Percentiles rank a stretch among this genome's conserved stretches.
Evolutionary conservation across 306 rosid genomes (phyloP).

Genomic region (Rubus parviflorus): DNA sequence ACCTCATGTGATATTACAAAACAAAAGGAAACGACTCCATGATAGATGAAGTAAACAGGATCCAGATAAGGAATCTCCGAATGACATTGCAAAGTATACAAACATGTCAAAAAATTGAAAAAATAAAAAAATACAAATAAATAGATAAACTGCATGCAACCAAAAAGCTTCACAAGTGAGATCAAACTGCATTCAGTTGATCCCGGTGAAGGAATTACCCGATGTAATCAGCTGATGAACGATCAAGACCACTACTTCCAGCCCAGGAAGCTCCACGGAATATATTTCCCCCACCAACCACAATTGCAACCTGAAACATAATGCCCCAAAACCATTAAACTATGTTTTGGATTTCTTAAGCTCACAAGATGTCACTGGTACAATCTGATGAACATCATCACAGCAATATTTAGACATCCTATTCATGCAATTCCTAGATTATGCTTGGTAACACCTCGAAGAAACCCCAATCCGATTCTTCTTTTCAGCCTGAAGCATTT

Average conservation of each 20-base stretch:
- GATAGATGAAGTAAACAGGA: neutral
- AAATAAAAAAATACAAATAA: neutral
- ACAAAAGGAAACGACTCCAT: neutral
- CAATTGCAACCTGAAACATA: constrained; percentile 85
- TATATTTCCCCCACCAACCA: constrained; percentile 96
- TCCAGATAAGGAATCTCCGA: neutral
- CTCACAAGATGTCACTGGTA: neutral
- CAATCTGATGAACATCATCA: neutral
- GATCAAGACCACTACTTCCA: constrained; percentile 89
- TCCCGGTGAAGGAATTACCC: constrained; percentile 53
- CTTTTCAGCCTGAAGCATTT: constrained; percentile 5
- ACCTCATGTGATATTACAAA: neutral
- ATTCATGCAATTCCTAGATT: neutral
- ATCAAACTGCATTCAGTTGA: neutral
- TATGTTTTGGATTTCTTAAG: neutral
- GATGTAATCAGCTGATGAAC: constrained; percentile 94
- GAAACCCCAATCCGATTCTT: neutral
- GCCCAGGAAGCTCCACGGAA: constrained; percentile 95
- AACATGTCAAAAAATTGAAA: neutral
- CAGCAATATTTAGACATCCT: neutral
- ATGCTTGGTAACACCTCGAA: neutral
- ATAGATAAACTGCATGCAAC: too few species aligned
- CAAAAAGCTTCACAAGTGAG: neutral
- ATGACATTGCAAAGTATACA: neutral
- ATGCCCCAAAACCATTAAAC: neutral